Base-by-base conservation (phyloP, 345 rosid genomes). In the Combretum micranthum region DNA sequence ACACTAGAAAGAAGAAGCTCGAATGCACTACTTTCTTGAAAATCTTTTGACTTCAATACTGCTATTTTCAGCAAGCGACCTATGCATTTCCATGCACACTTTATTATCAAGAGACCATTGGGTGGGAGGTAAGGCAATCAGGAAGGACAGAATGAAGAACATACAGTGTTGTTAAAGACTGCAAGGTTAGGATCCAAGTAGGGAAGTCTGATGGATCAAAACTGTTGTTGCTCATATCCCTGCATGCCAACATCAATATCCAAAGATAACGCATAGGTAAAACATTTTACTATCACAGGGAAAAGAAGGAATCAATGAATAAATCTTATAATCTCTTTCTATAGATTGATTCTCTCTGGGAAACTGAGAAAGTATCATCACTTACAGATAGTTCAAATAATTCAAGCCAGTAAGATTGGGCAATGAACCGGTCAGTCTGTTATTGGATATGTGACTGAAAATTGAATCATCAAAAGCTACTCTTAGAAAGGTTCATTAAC, bases 211-310 rank as follows among this genome's bases (percentile, higher is more conserved):
- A 44, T n/a, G 59, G 3, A 2, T 61, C 66, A 23, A 94, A 87
- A 48, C 71, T 75, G 32, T 90, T 94, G 69, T 84, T 90, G 72
- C 97, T 87, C 59, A 90, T 52, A 64, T 85, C 97, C 78, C 99
- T 94, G 81, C 64, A 63, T 17, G 63, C 22, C 63, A 37, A 53
- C 55, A 50, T 17, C 39, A 7, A 32, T 32, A 32, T 32, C 39
- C 5, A 32, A 32, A 32, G 39, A 32, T 9, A 32, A 32, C 9
- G 39, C 5, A 32, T 7, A 32, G 9, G 39, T 7, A 32, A 32
- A 32, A 32, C 9, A 32, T 32, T 32, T 32, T 4, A 32, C 39
- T 32, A 32, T 32, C 39, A 32, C 9, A 32, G 3, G 39, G 39
- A 32, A 32, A 32, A 32, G 39, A 4, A 32, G 9, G n/a, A n/a